phyloP scores from a whole-genome alignment of 1,284 basidiomycete genomes.

The Inonotus obliquus region DNA sequence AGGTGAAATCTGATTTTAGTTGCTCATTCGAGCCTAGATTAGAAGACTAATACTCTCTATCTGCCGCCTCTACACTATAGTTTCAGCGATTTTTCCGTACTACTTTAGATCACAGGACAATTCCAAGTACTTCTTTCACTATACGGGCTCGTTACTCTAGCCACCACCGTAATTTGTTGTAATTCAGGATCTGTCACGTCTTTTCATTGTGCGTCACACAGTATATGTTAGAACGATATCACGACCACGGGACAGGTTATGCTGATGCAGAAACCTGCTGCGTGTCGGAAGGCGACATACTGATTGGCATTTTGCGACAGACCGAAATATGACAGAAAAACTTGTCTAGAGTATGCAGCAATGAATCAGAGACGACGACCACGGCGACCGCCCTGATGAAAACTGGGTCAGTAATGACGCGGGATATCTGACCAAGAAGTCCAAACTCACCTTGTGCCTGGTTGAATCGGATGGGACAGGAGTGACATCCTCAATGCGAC shows the following conservation, averaged over 20 bases:
- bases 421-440: background rate
- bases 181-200: too few species aligned
- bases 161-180: too few species aligned
- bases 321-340: slow-evolving; percentile 21
- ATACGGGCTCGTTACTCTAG: too few species aligned
- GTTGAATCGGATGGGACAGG: slow-evolving; percentile 97
- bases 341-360: background rate
- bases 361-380: slow-evolving; percentile 88
- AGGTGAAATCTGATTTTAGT: too few species aligned
- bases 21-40: background rate
- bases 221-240: slow-evolving; percentile 19
- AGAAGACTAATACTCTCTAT: too few species aligned
- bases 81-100: too few species aligned
- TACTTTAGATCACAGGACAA: too few species aligned
- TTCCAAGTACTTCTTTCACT: too few species aligned
- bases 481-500: slow-evolving; percentile 96
- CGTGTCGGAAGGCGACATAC: slow-evolving; percentile 77
- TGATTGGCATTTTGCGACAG: slow-evolving; percentile 27
- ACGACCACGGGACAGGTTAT: slow-evolving; percentile 73
- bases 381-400: slow-evolving; percentile 93
- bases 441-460: slow-evolving; percentile 76
- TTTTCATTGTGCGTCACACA: too few species aligned
- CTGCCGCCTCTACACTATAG: too few species aligned
- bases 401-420: background rate
- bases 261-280: slow-evolving; percentile 48